Evolutionary conservation across 75 land plant genomes (phyloP), one percentile per base, ranked within the genome.

Genomic region (Adiantum capillusveneris): DNA sequence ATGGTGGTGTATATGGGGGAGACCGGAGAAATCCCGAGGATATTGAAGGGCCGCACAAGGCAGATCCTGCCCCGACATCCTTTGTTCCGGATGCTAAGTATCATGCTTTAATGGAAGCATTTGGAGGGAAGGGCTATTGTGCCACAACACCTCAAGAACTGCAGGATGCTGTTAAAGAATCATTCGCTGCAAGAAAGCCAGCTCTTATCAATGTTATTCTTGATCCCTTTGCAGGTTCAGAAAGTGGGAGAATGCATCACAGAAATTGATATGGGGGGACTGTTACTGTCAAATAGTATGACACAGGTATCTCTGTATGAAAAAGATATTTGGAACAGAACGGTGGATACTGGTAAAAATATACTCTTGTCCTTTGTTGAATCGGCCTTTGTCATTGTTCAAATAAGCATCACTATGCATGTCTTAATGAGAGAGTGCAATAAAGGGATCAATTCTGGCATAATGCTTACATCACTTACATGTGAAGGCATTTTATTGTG

Each of bases 1-100:
- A 93, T 59, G 90, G 88, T 42, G 98, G 98, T 49, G 98, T 93
- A 22, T 93, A 93, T 66, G 98, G 98, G 53, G 98, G 98, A 11
- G 98, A 93, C 56, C 44, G 98, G 37, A 90, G 98, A 37, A 81
- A 24, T 51, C 74, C 83, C 18, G 85, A 81, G 31, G 98, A 89
- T 53, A 72, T 85, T 6, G 60, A 63, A 0, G 98, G 98, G 25
- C 90, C 90, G 42, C 57, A 72, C 71, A 85, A 81, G 55, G 83
- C 91, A 62, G 93, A 84, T 46, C 98, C 98, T 18, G 98, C 98
- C 14, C 98, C 98, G 7, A 93, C 98, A 7, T 93, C 98, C 2
- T 89, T 88, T 67, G 90, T 93, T 25, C 87, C 90, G 2, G 76
- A 75, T 42, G 96, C 98, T 26, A 84, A 71, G 6, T 93, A 93